Evolutionary conservation across 129 eudicot species (phyloP).

Genomic region (Lactuca saligna): DNA sequence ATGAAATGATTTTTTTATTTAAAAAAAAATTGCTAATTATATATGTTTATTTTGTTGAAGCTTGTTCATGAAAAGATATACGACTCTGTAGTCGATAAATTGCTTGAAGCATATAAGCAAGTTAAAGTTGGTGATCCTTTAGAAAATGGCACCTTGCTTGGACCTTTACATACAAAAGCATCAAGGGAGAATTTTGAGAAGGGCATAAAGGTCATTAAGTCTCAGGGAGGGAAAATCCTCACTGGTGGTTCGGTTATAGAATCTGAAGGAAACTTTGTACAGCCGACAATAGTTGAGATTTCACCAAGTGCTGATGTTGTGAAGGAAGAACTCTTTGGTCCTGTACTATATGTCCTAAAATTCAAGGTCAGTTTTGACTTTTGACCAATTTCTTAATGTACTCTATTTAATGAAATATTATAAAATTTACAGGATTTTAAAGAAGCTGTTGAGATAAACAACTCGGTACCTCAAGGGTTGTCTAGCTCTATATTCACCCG

Average conservation of each 20-base stretch:
- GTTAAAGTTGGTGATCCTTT: constrained; percentile 92
- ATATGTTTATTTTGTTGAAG: constrained; percentile 36
- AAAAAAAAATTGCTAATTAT: constrained; percentile 11
- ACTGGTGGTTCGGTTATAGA: constrained; percentile 77
- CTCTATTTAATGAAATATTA: neutral
- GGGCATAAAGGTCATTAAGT: constrained; percentile 69
- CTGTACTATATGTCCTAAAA: constrained; percentile 83
- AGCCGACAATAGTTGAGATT: constrained; percentile 89
- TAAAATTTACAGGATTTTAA: constrained; percentile 58
- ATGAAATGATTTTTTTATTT: constrained; percentile 6
- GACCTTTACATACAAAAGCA: constrained; percentile 79
- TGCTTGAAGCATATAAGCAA: constrained; percentile 76
- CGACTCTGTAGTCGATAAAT: constrained; percentile 64
- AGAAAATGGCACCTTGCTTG: constrained; percentile 86
- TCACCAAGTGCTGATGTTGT: constrained; percentile 70
- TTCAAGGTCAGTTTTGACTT: constrained; percentile 56
- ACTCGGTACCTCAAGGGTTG: constrained; percentile 96
- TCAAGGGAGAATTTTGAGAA: constrained; percentile 81
- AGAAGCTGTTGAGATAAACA: constrained; percentile 93
- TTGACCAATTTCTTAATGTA: neutral
- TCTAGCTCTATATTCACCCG: constrained; percentile 91
- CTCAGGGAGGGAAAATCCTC: constrained; percentile 96
- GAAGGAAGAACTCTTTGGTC: constrained; percentile 92
- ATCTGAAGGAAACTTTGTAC: constrained; percentile 92
- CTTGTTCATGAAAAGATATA: constrained; percentile 88